These are phyloP conservation scores for Saitozyma sp. DNA, from an alignment of 768 basidiomycete species.

Conservation along the genomic window DNA sequence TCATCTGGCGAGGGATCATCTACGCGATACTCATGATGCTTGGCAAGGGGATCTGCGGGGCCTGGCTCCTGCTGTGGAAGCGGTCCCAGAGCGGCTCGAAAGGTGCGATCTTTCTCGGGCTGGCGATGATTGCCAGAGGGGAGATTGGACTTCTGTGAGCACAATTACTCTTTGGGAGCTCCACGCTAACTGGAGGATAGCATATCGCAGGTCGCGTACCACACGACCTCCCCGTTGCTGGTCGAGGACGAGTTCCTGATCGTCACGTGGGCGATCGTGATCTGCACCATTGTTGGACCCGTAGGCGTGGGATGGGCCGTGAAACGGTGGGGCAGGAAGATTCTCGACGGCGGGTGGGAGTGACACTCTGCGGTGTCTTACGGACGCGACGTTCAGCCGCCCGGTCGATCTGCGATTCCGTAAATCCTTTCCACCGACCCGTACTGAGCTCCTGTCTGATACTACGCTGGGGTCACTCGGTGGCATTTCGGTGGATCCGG, in stretches of 20 bases:
- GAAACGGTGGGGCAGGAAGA: slow-evolving; percentile 22
- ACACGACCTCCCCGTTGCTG: slow-evolving; percentile 23
- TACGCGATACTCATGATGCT: slow-evolving; percentile 64
- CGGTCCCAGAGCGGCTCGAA: slow-evolving; percentile 7
- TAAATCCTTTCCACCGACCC: too few relatives aligned
- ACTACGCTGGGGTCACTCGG: too few relatives aligned
- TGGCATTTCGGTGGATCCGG: too few relatives aligned
- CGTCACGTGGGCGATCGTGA: slow-evolving; percentile 62
- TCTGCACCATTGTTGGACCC: slow-evolving; percentile 61
- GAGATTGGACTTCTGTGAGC: slow-evolving; percentile 62
- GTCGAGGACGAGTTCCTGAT: slow-evolving; percentile 59
- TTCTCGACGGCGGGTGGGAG: slow-evolving; percentile 22
- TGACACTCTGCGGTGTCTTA: neutral
- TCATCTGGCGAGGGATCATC: slow-evolving; percentile 62
- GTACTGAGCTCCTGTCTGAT: too few relatives aligned
- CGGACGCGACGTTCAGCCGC: too few relatives aligned
- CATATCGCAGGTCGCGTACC: slow-evolving; percentile 56
- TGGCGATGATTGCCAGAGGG: slow-evolving; percentile 68
- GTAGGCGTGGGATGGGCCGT: slow-evolving; percentile 46
- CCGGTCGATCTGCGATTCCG: too few relatives aligned
- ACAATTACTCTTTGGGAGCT: neutral
- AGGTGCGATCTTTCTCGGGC: slow-evolving; percentile 55
- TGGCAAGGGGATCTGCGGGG: slow-evolving; percentile 59
- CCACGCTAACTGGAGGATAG: slow-evolving; percentile 5
- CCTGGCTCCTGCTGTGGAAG: slow-evolving; percentile 54